Base-by-base conservation (phyloP, 495 filamentous ascomycete genomes). In the Aspergillus homomorphus region DNA sequence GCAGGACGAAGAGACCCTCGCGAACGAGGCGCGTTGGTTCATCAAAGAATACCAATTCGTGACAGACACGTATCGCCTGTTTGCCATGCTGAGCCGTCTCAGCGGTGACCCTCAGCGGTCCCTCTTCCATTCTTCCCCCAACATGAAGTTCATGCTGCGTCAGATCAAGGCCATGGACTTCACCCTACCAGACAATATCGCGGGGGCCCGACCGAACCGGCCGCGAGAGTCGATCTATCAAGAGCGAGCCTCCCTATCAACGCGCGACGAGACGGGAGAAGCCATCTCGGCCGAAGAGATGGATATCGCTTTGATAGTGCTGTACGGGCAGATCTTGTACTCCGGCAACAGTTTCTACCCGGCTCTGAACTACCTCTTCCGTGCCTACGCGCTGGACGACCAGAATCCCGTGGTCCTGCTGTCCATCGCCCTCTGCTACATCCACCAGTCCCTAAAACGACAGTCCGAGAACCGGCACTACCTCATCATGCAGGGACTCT, bases 121-220 rank as follows among this genome's bases (percentile, higher is more conserved):
- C 6, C 71, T 80, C 48, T 86, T 83, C 65, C 80, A 84, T 61
- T 78, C 80, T 20, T 80, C 79, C 5, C 77, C 83, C 12, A 80
- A 87, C 26, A 91, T 95, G 73, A 97, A 97, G 66, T 95, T 87
- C 68, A 84, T 98, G 66, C 79, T 96, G 10, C 83, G 92, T 20
- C 90, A 93, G 71, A 87, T 97, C 73, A 96, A 96, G 70, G 86
- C 87, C 15, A 91, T 96, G 83, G 94, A 98, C 66, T 85, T 77
- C 58, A 77, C 77, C 9, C 58, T 84, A 0, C 69, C 76, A 7
- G 65, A 69, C 3, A 63, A 74, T 16, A 54, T 52, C 7, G 66
- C 63, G 19, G 59, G 61, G 1, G 46, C 33, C 5, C 59, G 62
- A 19, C 54, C 60, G 0, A 52, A 41, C n/a, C 57, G 58, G 41